Percentiles rank a stretch among this genome's conserved stretches.
Evolutionary conservation across 1,284 basidiomycete species (phyloP).

Genomic region (Austroboletus novae-zelandiae): DNA sequence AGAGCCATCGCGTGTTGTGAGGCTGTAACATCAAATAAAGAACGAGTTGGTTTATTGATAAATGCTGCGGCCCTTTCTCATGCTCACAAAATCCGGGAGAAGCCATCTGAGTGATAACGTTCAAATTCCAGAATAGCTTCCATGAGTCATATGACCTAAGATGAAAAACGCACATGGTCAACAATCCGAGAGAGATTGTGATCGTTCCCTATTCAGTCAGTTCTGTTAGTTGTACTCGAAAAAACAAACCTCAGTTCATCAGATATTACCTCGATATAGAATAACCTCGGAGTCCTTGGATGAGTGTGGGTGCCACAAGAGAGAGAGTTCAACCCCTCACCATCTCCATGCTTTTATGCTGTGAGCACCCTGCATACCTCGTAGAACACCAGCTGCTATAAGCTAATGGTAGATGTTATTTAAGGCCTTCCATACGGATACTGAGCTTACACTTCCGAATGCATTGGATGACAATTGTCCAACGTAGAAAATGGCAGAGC

Average conservation of each 20-base stretch:
- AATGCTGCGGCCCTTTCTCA: no score
- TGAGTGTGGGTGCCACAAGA: neutral
- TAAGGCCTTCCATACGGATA: constrained; percentile 5
- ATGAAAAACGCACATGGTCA: constrained; percentile 44
- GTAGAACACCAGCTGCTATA: constrained; percentile 68
- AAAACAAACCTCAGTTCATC: neutral
- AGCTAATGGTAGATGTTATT: constrained; percentile 35
- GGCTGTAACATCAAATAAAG: constrained; percentile 42
- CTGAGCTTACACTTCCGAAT: constrained; percentile 58
- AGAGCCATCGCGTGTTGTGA: constrained; percentile 66
- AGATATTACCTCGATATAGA: constrained; percentile 54
- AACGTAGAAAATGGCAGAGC: constrained; percentile 67
- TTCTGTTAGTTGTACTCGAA: neutral
- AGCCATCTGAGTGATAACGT: constrained; percentile 37
- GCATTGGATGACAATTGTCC: constrained; percentile 74
- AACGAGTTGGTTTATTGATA: no score
- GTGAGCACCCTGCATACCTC: constrained; percentile 62
- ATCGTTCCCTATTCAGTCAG: constrained; percentile 45
- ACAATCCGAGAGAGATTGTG: constrained; percentile 53
- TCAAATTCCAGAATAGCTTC: neutral
- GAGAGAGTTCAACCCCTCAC: constrained; percentile 32
- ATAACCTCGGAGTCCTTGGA: constrained; percentile 39
- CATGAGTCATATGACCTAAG: no score
- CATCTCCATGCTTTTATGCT: constrained; percentile 74
- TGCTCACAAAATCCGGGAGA: constrained; percentile 53